Conservation (phyloP, 2,329 filamentous ascomycete species). For the Phyllosticta citribraziliensis region DNA sequence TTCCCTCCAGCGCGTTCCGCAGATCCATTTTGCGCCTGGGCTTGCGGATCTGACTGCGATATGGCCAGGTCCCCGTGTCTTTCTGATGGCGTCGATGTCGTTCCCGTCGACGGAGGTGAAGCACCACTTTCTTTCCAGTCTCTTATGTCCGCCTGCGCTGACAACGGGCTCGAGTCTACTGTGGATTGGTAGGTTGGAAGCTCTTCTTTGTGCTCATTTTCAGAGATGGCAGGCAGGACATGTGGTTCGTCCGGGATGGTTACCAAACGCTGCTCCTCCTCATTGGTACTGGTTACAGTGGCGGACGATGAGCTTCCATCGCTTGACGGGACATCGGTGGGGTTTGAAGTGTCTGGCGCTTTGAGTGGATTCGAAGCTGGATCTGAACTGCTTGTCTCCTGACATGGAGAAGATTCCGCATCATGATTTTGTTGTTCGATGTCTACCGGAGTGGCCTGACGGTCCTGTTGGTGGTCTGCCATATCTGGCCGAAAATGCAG, state of each 20-base stretch:
- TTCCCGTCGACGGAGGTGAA: background rate
- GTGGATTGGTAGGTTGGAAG: background rate
- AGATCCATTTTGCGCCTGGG: too few relatives aligned
- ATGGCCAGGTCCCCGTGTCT: background rate
- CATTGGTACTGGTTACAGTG: background rate
- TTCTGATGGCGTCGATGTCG: background rate
- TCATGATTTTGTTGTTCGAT: background rate
- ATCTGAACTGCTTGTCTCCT: background rate
- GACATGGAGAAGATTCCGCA: background rate
- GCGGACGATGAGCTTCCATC: background rate
- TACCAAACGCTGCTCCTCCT: background rate
- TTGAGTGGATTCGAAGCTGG: background rate
- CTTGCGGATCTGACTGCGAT: background rate
- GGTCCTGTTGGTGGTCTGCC: background rate
- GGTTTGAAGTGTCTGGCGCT: background rate
- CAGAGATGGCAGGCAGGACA: background rate
- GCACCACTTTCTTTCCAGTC: background rate
- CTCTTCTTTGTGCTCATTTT: background rate
- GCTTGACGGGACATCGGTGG: background rate
- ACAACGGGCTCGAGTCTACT: background rate
- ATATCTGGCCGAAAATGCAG: background rate
- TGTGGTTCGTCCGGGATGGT: background rate
- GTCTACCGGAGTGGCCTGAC: background rate
- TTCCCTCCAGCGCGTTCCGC: too few relatives aligned
- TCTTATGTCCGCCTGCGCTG: background rate